Evolutionary conservation across 2,329 filamentous ascomycete genomes (phyloP).

Genomic region (Botrytis tulipae): DNA sequence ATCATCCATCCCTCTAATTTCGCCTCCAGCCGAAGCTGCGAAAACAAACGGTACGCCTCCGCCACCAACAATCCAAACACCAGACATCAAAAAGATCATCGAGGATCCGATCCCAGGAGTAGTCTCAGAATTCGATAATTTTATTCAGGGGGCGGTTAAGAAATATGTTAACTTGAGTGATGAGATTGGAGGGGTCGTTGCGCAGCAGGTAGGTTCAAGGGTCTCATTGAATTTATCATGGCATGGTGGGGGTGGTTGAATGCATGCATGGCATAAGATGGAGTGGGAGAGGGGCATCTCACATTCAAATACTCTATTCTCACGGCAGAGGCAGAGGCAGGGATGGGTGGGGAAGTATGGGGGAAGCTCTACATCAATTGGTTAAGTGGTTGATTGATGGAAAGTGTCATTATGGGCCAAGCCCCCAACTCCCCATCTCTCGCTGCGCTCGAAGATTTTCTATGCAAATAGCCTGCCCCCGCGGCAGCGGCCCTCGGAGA

Average conservation of each 20-base stretch:
- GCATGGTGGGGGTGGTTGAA: not conserved
- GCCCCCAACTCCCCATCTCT: not conserved
- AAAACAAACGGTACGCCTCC: conserved; percentile 44
- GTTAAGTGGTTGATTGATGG: not conserved
- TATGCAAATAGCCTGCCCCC: not conserved
- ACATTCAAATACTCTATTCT: not conserved
- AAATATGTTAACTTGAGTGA: conserved; percentile 77
- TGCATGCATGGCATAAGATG: not conserved
- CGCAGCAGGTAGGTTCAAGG: conserved; percentile 66
- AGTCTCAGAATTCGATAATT: conserved; percentile 83
- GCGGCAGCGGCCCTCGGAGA: not conserved
- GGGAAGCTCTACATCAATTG: not conserved
- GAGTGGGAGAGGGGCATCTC: not conserved
- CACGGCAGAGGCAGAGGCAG: not conserved
- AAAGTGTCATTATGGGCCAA: not conserved
- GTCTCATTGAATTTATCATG: not conserved
- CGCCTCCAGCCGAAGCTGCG: conserved; percentile 42
- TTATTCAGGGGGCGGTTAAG: conserved; percentile 71
- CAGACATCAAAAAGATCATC: conserved; percentile 35
- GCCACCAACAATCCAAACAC: conserved; percentile 22
- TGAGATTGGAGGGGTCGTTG: conserved; percentile 72
- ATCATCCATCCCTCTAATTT: not conserved
- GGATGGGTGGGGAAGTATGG: not conserved
- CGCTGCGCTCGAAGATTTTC: not conserved
- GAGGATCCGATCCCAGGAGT: conserved; percentile 64